phyloP scores from a whole-genome alignment of 805 yeast genomes.

The Saccharomycopsis sp. region DNA sequence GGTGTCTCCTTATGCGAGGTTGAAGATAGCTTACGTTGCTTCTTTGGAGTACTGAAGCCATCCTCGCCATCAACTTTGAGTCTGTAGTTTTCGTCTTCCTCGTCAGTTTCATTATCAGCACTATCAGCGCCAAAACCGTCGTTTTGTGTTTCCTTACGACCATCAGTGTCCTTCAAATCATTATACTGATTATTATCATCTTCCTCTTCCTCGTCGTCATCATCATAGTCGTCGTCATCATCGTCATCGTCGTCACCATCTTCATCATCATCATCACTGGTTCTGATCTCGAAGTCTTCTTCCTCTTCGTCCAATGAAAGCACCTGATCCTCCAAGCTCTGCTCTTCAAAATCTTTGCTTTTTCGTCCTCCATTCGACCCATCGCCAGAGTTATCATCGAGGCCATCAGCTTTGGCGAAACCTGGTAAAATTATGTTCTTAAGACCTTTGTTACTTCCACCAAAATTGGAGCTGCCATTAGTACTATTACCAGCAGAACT shows the following conservation, averaged over 20 bases:
- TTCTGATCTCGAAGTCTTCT: constrained; percentile 19
- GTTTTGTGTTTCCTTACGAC: constrained; percentile 21
- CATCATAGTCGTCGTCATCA: constrained; percentile 22
- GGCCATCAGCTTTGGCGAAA: background rate
- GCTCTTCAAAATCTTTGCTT: constrained; percentile 19
- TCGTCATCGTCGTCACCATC: constrained; percentile 19
- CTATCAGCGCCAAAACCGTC: constrained; percentile 25
- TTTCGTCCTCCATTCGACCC: background rate
- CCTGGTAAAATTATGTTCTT: background rate
- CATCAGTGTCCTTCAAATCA: constrained; percentile 30
- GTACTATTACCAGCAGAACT: background rate
- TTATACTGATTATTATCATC: constrained; percentile 23
- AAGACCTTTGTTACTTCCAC: background rate
- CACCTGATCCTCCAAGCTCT: constrained; percentile 29
- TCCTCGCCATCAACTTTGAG: constrained; percentile 23
- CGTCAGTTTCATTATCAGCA: constrained; percentile 22
- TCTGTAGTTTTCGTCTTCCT: constrained; percentile 24
- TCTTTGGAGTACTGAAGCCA: constrained; percentile 15
- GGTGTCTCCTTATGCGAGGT: constrained; percentile 6
- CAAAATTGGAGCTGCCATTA: background rate
- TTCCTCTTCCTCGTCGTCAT: constrained; percentile 20
- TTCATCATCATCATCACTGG: constrained; percentile 21
- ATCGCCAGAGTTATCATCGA: background rate
- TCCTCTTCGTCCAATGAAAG: constrained; percentile 42
- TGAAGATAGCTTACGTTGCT: constrained; percentile 16